Evolutionary conservation across 352 stramenopile genomes (phyloP), one percentile per base, ranked within the genome.

Genomic region (Phytopythium montanum): DNA sequence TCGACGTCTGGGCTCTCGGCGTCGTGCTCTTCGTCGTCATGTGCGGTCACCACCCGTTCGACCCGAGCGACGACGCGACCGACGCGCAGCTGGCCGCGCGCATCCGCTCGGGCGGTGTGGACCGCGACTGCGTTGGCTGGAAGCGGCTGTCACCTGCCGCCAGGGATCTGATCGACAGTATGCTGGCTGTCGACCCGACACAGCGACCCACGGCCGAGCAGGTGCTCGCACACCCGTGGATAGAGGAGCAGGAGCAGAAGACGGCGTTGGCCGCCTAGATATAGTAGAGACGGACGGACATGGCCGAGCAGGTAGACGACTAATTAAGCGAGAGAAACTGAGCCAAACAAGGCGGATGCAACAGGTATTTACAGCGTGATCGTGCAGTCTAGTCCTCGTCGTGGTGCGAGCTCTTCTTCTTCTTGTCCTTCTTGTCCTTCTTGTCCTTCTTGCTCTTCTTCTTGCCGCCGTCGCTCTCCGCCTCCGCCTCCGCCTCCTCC

Each of bases 1-100:
- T 84, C 56, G 77, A 87, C 45, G 73, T 87, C 14, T 87, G 77
- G 77, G 69, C 77, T 5, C 58, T 87, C 0, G 77, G 77, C 48
- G 73, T 87, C 10, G 73, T 87, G 54, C 62, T 87, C 42, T 87
- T 73, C 65, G 69, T 85, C 59, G 55, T 85, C 26, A 56, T 87
- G 13, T 81, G 68, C 55, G 77, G 77, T 16, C 59, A 56, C 41
- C 77, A 87, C 60, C 77, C 77, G 44, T 85, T 87, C 59, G 75
- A 87, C 56, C 72, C 71, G n/a, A 72, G 58, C n/a, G 72, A 85
- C 48, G 71, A 85, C 39, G 63, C 74, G 3, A 59, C 70, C 16
- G 73, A 87, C 45, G 61, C 65, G 12, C 64, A 79, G 38, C 54
- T 87, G 42, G 63, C 72, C 51, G 48, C 50, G 6, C 70, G 71